Base-by-base conservation (phyloP, 176 grass and related monocot species). In the Musa troglodytarum region DNA sequence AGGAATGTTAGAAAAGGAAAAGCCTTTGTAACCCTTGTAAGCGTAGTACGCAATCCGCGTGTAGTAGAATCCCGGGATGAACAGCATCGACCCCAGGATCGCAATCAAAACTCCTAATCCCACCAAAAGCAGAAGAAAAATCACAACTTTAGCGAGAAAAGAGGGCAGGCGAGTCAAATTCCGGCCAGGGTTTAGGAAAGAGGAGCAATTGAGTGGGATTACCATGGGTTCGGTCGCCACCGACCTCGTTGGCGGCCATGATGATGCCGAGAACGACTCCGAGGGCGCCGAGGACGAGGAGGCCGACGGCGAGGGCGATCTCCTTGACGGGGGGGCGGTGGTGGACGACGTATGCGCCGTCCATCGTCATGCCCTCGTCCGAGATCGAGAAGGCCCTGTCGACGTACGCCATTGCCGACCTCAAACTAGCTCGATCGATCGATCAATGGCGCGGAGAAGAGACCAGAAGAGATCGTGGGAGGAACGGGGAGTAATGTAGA, bases 31-130 rank as follows among this genome's bases (percentile, higher is more conserved):
- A 3, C 92, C 95, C 79, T 87, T 98, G 50, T 89, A 98, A 22
- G 95, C 90, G 19, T 94, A 93, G 80, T 93, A 98, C 8, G 95
- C 90, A 26, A 94, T 87, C 81, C 95, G 86, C 81, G 90, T 85
- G 90, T 94, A 98, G 82, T 98, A 98, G 88, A 91, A 93, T 12
- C 89, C 95, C 52, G 95, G 95, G 55, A 98, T 89, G 84, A 98
- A 98, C 86, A 94, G 88, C 22, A 98, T 76, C 77, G 87, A 80
- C 11, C 94, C 94, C 74, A 98, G 75, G 72, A 98, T 77, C 75
- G 84, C 92, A 72, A 98, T 93, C 84, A 91, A 93, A 55, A 93
- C 82, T 22, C 90, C 90, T 98, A 74, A 61, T 72, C 55, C 80
- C 75, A 69, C 43, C 24, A 50, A 56, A 26, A 9, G 3, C n/a